Percentiles rank a stretch among this genome's conserved stretches.
phyloP scores from a whole-genome alignment of 1,284 basidiomycete species.

The Ustilago hordei region DNA sequence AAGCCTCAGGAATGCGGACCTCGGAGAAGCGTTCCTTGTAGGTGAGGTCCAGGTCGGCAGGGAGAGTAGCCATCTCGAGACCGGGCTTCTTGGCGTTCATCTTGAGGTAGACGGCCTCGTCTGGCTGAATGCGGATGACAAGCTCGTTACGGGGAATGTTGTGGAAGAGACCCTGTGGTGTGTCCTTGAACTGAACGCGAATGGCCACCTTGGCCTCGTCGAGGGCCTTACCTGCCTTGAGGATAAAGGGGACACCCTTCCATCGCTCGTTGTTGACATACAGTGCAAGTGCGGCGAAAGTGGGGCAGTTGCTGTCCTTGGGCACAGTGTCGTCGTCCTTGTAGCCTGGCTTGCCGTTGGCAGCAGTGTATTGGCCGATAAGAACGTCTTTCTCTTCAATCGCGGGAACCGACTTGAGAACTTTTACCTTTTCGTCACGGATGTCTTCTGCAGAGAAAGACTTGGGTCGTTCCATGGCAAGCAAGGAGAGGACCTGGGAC shows the following conservation, averaged over 20 bases:
- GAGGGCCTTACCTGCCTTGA: conserved; percentile 68
- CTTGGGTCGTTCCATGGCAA: conserved; percentile 70
- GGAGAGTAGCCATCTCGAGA: conserved; percentile 53
- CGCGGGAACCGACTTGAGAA: conserved; percentile 67
- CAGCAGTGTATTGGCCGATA: conserved; percentile 69
- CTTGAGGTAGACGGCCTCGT: conserved; percentile 67
- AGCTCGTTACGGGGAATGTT: conserved; percentile 65
- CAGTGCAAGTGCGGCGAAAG: conserved; percentile 68
- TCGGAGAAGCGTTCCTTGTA: conserved; percentile 66
- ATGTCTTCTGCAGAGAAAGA: conserved; percentile 69
- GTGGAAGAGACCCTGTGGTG: conserved; percentile 49
- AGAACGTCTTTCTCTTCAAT: conserved; percentile 67
- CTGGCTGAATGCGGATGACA: conserved; percentile 67
- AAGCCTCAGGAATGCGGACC: conserved; percentile 68
- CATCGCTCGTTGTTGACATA: conserved; percentile 67
- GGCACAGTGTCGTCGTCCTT: conserved; percentile 70
- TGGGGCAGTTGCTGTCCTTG: conserved; percentile 70
- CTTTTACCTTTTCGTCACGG: conserved; percentile 69
- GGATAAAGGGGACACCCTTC: conserved; percentile 68
- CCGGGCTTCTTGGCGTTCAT: conserved; percentile 68
- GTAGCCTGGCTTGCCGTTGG: conserved; percentile 70
- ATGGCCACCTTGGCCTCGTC: conserved; percentile 69
- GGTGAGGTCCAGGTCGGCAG: conserved; percentile 63
- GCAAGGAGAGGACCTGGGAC: conserved; percentile 68
- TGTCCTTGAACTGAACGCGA: conserved; percentile 67